phyloP scores from a whole-genome alignment of 2,329 filamentous ascomycete genomes.

The Orbilia javanica region DNA sequence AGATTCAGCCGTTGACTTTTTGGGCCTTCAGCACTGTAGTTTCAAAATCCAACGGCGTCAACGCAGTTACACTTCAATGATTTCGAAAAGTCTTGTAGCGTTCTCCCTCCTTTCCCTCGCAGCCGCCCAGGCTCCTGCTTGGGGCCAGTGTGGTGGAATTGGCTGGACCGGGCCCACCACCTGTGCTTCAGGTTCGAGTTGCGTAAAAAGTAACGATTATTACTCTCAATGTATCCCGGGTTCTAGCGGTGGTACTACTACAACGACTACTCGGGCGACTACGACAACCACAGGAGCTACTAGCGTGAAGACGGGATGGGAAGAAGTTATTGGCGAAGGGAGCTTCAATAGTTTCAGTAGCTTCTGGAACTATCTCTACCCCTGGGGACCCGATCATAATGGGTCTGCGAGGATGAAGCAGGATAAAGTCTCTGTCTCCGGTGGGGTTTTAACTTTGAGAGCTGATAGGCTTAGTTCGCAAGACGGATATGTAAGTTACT shows the following conservation, averaged over 20 bases:
- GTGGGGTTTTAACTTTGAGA: conserved; percentile 68
- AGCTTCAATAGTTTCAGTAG: conserved; percentile 53
- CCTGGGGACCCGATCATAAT: conserved; percentile 73
- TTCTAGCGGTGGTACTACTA: conserved; percentile 13
- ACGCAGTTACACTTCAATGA: conserved; percentile 28
- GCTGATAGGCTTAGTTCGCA: conserved; percentile 68
- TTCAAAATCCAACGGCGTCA: conserved; percentile 40
- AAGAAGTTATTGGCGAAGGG: conserved; percentile 54
- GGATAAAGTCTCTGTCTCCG: conserved; percentile 66
- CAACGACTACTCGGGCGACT: conserved; percentile 33
- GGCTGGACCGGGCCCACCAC: conserved; percentile 59
- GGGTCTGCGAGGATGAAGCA: conserved; percentile 71
- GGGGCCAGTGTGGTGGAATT: conserved; percentile 60
- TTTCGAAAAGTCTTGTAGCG: conserved; percentile 24
- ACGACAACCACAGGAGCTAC: conserved; percentile 8
- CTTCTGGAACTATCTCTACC: conserved; percentile 71
- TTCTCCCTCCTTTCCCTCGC: conserved; percentile 39
- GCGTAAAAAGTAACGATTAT: conserved; percentile 60
- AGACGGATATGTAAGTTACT: conserved; percentile 57
- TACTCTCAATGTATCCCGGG: conserved; percentile 60
- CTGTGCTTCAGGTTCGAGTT: conserved; percentile 57
- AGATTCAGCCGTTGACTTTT: background rate
- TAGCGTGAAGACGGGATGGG: conserved; percentile 22
- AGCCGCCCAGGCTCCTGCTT: conserved; percentile 46
- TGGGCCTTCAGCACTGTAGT: background rate